A percentile compares a stretch with the other conserved stretches of the same genome.
phyloP scores from a whole-genome alignment of 352 stramenopile genomes.

The Globisporangium nunn region DNA sequence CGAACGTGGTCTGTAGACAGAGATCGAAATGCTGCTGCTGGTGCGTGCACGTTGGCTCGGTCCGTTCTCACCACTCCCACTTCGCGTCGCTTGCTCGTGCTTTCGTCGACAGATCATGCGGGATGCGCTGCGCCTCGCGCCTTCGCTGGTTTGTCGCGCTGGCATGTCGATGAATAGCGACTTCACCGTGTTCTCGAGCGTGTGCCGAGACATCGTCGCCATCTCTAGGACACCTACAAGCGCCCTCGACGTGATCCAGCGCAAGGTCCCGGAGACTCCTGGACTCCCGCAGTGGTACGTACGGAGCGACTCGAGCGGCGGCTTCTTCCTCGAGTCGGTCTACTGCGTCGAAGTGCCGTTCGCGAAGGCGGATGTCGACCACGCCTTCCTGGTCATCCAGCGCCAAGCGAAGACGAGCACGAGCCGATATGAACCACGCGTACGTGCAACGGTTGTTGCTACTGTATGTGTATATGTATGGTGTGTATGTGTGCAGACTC shows the following conservation, averaged over 20 bases:
- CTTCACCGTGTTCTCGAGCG: background rate
- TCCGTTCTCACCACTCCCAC: background rate
- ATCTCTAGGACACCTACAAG: background rate
- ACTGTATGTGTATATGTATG: no score
- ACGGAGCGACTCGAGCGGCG: background rate
- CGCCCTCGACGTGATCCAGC: background rate
- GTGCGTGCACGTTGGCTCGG: background rate
- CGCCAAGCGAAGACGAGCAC: background rate
- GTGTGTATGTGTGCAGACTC: no score
- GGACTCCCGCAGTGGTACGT: background rate
- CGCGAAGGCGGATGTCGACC: background rate
- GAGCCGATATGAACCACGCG: background rate
- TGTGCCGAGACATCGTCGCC: background rate
- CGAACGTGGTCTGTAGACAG: background rate
- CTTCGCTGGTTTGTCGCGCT: background rate
- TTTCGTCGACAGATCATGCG: background rate
- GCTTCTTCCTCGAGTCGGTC: background rate
- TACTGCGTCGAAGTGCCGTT: slow-evolving; percentile 2
- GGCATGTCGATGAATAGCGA: background rate
- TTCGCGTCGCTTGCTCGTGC: no score
- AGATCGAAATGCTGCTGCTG: background rate
- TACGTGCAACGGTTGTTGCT: background rate
- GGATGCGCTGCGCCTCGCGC: background rate
- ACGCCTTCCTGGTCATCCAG: background rate
- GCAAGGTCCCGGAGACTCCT: background rate